Conservation (phyloP, 1,284 basidiomycete genomes). For the Xerocomus minutiporus region DNA sequence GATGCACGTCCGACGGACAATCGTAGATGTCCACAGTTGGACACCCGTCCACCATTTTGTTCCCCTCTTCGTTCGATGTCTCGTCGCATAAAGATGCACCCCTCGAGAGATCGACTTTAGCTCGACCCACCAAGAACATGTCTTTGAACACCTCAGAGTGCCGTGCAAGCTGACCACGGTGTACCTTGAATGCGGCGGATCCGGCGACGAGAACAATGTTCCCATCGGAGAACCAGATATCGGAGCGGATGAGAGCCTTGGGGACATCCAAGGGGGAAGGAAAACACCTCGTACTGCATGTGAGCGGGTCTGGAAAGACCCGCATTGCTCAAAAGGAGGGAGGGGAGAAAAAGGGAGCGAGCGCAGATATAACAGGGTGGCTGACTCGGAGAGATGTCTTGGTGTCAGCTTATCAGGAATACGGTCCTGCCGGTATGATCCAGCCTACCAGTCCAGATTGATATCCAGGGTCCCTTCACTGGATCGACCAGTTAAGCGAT, state of each 20-base stretch:
- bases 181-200: constrained; percentile 61
- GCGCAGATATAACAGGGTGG: constrained; percentile 10
- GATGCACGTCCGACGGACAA: constrained; percentile 48
- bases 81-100: not conserved
- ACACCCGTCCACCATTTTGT: constrained; percentile 48
- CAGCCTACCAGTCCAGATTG: constrained; percentile 12
- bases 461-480: constrained; percentile 5
- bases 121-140: constrained; percentile 54
- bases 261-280: constrained; percentile 7
- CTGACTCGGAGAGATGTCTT: constrained; percentile 12
- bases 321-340: constrained; percentile 17
- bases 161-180: constrained; percentile 62
- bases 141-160: constrained; percentile 69
- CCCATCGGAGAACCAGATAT: constrained; percentile 70
- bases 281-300: constrained; percentile 17
- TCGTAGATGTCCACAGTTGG: constrained; percentile 51
- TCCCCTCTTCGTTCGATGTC: constrained; percentile 25
- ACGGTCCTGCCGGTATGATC: not conserved
- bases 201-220: constrained; percentile 60
- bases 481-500: too few species aligned
- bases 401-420: constrained; percentile 13
- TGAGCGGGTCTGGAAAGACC: constrained; percentile 24
- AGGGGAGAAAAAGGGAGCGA: not conserved
- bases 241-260: constrained; percentile 40
- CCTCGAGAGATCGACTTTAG: not conserved